Conservation (phyloP, 2,329 filamentous ascomycete species). For the Sclerotinia minor region DNA sequence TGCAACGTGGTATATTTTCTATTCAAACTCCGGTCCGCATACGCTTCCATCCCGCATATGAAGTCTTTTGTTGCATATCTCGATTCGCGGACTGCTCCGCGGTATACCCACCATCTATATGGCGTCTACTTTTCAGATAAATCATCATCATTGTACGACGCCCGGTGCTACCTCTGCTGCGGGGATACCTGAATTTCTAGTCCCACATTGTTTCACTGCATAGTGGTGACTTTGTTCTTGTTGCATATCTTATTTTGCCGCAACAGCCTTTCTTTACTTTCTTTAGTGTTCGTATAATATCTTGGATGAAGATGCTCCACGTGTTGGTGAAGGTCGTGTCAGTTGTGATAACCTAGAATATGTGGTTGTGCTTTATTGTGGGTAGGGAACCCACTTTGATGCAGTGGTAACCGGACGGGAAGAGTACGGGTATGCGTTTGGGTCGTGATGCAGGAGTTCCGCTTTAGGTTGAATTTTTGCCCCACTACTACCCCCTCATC, state of each 20-base stretch:
- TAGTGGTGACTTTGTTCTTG: neutral
- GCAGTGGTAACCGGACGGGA: neutral
- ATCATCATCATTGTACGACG: neutral
- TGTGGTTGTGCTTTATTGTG: neutral
- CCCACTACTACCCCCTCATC: slow-evolving; percentile 20
- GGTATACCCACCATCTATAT: neutral
- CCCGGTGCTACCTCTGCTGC: neutral
- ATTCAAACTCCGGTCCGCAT: neutral
- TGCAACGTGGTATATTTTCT: neutral
- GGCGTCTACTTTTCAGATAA: neutral
- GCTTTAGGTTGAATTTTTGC: slow-evolving; percentile 9
- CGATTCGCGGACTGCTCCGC: neutral
- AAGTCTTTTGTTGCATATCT: slow-evolving; percentile 5
- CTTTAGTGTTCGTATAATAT: neutral
- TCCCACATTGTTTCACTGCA: slow-evolving; percentile 1
- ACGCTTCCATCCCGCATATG: neutral
- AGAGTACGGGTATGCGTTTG: neutral
- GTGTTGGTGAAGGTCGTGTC: neutral
- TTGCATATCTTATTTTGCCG: slow-evolving; percentile 19
- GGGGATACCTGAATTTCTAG: slow-evolving; percentile 7
- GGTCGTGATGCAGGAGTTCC: slow-evolving; percentile 7
- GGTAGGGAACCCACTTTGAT: slow-evolving; percentile 5
- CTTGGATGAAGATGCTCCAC: neutral
- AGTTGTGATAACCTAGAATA: neutral
- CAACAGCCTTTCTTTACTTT: neutral